These are phyloP conservation scores for Ogataea paradorogensis DNA, from an alignment of 805 yeast genomes.

Conservation along the genomic window DNA sequence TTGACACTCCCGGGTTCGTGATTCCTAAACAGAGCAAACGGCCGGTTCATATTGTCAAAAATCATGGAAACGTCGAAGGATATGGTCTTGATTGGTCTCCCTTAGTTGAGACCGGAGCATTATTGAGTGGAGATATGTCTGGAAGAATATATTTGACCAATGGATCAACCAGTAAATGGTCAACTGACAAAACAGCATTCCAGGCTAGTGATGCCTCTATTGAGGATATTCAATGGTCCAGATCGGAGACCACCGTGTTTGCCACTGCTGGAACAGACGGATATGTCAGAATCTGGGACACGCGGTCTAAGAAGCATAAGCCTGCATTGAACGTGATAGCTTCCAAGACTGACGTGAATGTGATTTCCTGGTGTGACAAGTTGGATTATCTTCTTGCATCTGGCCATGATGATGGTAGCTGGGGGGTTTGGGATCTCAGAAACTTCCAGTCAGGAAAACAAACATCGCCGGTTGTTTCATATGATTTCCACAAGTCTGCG, in stretches of 20 bases:
- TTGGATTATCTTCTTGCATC: slow-evolving; percentile 85
- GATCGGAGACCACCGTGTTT: slow-evolving; percentile 86
- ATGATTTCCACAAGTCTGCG: slow-evolving; percentile 92
- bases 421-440: slow-evolving; percentile 98
- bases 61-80: slow-evolving; percentile 95
- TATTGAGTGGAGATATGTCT: slow-evolving; percentile 83
- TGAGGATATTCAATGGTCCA: slow-evolving; percentile 97
- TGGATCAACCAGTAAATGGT: slow-evolving; percentile 76
- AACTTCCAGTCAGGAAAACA: slow-evolving; percentile 59
- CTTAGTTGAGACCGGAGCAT: slow-evolving; percentile 68
- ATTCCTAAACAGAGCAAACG: slow-evolving; percentile 74
- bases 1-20: slow-evolving; percentile 82
- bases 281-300: slow-evolving; percentile 91
- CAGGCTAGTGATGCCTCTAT: slow-evolving; percentile 69
- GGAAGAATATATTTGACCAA: slow-evolving; percentile 81
- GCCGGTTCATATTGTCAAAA: slow-evolving; percentile 77
- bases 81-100: slow-evolving; percentile 98
- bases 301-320: slow-evolving; percentile 85
- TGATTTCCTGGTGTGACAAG: slow-evolving; percentile 90
- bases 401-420: slow-evolving; percentile 95
- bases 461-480: slow-evolving; percentile 87
- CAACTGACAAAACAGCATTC: slow-evolving; percentile 81
- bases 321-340: slow-evolving; percentile 87
- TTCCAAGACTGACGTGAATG: slow-evolving; percentile 82
- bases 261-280: slow-evolving; percentile 96